Percentiles rank a stretch among this genome's conserved stretches.
Evolutionary conservation across 2,329 filamentous ascomycete species (phyloP).

Genomic region (Sporothrix phasma): DNA sequence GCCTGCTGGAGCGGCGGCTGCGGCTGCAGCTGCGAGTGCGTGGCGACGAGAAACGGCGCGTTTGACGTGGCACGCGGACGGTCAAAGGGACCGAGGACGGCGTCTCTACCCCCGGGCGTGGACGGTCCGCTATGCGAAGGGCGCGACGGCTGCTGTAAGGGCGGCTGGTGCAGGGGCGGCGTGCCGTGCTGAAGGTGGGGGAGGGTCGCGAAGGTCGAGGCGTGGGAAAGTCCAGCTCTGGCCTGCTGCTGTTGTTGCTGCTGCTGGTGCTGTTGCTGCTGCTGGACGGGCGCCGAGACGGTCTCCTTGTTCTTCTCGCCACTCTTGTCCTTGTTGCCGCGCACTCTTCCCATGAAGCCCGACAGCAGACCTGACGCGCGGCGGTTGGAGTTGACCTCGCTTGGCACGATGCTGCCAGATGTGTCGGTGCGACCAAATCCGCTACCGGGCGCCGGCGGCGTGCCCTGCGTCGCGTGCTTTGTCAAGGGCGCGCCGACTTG

Average conservation of each 20-base stretch:
- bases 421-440: conserved; percentile 10
- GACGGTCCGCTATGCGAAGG: background rate
- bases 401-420: conserved; percentile 11
- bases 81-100: background rate
- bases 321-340: conserved; percentile 6
- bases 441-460: background rate
- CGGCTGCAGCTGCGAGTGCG: background rate
- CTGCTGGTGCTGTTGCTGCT: background rate
- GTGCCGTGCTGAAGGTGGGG: background rate
- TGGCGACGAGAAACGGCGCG: background rate
- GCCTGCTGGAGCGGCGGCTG: background rate
- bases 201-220: background rate
- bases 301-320: background rate
- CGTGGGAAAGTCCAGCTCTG: background rate
- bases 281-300: background rate
- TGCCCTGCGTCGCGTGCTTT: background rate
- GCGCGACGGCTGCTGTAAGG: background rate
- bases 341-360: conserved; percentile 15
- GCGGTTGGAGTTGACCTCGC: background rate
- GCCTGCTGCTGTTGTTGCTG: background rate
- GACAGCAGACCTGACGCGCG: conserved; percentile 10
- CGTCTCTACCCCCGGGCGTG: background rate
- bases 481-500: background rate
- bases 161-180: background rate
- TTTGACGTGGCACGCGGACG: conserved; percentile 10